These are phyloP conservation scores for Phialemonium atrogriseum DNA, from an alignment of 2,329 filamentous ascomycete species.

Conservation along the genomic window DNA sequence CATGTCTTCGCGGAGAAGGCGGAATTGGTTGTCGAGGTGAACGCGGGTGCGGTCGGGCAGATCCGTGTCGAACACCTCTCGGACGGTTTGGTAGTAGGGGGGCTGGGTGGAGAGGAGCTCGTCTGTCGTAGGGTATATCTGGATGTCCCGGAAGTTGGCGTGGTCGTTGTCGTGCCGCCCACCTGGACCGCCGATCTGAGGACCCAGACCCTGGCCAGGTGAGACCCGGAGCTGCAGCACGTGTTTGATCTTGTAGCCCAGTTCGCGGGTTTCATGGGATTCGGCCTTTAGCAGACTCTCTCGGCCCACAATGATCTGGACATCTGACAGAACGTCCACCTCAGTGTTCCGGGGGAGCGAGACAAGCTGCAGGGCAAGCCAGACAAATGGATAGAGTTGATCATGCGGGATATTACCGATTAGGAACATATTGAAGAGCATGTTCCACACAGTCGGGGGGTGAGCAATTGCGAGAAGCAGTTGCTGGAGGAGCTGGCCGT, in stretches of 20 bases:
- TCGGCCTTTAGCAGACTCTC: conserved; percentile 18
- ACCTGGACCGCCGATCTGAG: conserved; percentile 34
- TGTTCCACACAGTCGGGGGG: conserved; percentile 47
- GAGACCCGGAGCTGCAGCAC: conserved; percentile 22
- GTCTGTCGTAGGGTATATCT: conserved; percentile 57
- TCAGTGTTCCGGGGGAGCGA: conserved; percentile 19
- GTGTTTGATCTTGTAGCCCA: conserved; percentile 28
- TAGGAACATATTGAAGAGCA: conserved; percentile 26
- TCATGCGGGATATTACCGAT: conserved; percentile 20
- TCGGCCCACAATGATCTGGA: conserved; percentile 13
- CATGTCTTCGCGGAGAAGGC: conserved; percentile 64
- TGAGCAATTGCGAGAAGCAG: conserved; percentile 37
- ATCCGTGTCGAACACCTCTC: conserved; percentile 35
- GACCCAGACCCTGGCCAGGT: conserved; percentile 2
- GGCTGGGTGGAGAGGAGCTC: conserved; percentile 47
- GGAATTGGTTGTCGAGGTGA: conserved; percentile 65
- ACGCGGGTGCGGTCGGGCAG: conserved; percentile 27
- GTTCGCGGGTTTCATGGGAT: conserved; percentile 16
- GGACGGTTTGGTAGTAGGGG: conserved; percentile 46
- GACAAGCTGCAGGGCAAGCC: conserved; percentile 41
- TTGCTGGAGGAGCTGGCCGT: conserved; percentile 39
- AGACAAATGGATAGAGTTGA: conserved; percentile 31
- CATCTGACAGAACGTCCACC: conserved; percentile 12
- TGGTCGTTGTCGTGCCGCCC: conserved; percentile 70
- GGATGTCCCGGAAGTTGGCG: conserved; percentile 49